A percentile compares a stretch with the other conserved stretches of the same genome.
Evolutionary conservation across 2,329 filamentous ascomycete genomes (phyloP).

Genomic region (Aspergillus ochraceus): DNA sequence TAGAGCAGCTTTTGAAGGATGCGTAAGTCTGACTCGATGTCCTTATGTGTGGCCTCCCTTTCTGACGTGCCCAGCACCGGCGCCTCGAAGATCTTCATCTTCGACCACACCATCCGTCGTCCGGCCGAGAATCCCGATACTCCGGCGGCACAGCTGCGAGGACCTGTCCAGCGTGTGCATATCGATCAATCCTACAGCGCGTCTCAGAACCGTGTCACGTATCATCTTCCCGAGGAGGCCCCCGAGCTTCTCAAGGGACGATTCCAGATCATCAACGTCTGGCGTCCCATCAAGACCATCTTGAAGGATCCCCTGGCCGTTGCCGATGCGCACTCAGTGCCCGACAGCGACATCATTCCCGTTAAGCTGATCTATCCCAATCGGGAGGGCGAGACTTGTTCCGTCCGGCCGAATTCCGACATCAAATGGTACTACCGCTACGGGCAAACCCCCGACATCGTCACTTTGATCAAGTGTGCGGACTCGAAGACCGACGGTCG

Average conservation of each 20-base stretch:
- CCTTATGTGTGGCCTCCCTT: neutral
- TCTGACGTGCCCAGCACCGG: constrained; percentile 33
- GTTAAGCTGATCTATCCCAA: constrained; percentile 54
- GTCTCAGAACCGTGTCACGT: constrained; percentile 42
- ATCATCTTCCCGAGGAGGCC: constrained; percentile 48
- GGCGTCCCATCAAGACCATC: constrained; percentile 53
- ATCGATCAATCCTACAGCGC: constrained; percentile 53
- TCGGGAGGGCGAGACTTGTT: constrained; percentile 52
- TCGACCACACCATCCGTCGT: constrained; percentile 53
- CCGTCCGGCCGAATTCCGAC: constrained; percentile 41
- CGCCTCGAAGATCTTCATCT: constrained; percentile 48
- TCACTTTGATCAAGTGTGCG: constrained; percentile 62
- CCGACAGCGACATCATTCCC: constrained; percentile 52
- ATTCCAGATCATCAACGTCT: constrained; percentile 54
- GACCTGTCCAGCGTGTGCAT: constrained; percentile 53
- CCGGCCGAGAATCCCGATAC: constrained; percentile 33
- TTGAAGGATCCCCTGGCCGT: constrained; percentile 56
- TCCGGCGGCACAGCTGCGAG: constrained; percentile 35
- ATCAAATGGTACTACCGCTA: constrained; percentile 58
- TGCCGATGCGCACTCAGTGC: constrained; percentile 52
- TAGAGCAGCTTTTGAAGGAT: constrained; percentile 48
- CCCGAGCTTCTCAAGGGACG: constrained; percentile 44
- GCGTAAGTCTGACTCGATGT: constrained; percentile 23
- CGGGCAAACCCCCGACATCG: constrained; percentile 54
- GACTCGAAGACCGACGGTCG: constrained; percentile 58